These are phyloP conservation scores for Dryadomyces quercus-mongolicae DNA, from an alignment of 2,329 filamentous ascomycete genomes.

Conservation along the genomic window DNA sequence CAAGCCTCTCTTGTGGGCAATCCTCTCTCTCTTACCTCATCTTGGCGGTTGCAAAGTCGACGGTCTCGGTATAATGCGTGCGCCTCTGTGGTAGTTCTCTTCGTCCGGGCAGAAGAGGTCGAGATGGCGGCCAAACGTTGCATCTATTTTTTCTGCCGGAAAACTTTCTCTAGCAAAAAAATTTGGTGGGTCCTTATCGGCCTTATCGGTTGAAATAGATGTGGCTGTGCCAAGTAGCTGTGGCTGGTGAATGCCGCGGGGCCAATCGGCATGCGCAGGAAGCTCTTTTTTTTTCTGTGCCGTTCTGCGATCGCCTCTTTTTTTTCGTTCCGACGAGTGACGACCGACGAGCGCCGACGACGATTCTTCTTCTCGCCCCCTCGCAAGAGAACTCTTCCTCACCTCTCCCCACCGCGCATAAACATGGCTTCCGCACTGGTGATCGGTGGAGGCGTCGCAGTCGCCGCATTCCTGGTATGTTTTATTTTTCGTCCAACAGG, in stretches of 20 bases:
- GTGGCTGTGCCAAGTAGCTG: conserved; percentile 3
- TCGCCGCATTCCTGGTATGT: conserved; percentile 51
- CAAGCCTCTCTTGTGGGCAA: neutral
- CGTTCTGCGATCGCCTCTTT: neutral
- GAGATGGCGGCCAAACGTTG: conserved; percentile 9
- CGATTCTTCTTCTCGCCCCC: neutral
- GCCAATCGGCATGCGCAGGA: neutral
- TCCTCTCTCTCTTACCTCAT: conserved; percentile 4
- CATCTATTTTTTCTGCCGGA: conserved; percentile 7
- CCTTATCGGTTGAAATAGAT: conserved; percentile 5
- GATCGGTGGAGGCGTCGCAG: conserved; percentile 48
- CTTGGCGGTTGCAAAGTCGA: conserved; percentile 1
- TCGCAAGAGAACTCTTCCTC: conserved; percentile 7
- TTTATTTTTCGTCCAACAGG: neutral
- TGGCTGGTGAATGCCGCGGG: neutral
- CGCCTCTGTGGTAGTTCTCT: neutral
- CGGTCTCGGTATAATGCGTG: neutral
- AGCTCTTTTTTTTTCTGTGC: neutral
- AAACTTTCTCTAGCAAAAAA: conserved; percentile 8
- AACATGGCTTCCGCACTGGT: conserved; percentile 47
- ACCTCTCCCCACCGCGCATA: neutral
- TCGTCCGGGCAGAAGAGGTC: neutral
- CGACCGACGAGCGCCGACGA: neutral
- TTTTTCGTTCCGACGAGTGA: neutral
- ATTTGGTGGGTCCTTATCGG: conserved; percentile 13